Percentiles rank a stretch among this genome's conserved stretches.
Evolutionary conservation across 257 asterid species (phyloP).

Genomic region (Fraxinus pennsylvanica): DNA sequence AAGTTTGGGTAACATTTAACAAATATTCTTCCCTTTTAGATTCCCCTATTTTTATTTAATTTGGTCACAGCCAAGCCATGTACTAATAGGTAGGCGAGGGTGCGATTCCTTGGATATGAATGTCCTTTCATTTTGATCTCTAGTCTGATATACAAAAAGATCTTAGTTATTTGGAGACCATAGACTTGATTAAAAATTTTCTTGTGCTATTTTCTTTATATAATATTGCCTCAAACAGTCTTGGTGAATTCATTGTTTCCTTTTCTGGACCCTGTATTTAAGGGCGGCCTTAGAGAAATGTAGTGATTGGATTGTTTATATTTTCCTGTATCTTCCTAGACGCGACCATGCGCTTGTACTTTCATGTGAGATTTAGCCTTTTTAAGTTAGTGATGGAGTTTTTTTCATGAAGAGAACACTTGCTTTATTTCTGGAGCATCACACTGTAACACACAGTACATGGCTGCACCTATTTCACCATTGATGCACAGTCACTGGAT

Average conservation of each 20-base stretch:
- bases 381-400: slow-evolving; percentile 24
- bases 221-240: neutral
- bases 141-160: neutral
- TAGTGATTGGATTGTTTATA: neutral
- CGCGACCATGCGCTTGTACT: neutral
- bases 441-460: slow-evolving; percentile 9
- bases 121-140: slow-evolving; percentile 11
- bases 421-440: slow-evolving; percentile 23
- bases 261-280: neutral
- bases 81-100: slow-evolving; percentile 20
- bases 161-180: neutral
- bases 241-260: neutral
- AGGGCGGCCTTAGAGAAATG: neutral
- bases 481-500: slow-evolving; percentile 28
- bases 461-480: slow-evolving; percentile 24
- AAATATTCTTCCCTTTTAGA: slow-evolving; percentile 25
- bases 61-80: neutral
- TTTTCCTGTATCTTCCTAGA: slow-evolving; percentile 7
- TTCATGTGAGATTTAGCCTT: neutral
- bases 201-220: slow-evolving; percentile 6
- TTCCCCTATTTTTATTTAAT: slow-evolving; percentile 16
- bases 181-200: neutral
- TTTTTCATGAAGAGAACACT: slow-evolving; percentile 21
- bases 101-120: slow-evolving; percentile 18
- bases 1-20: slow-evolving; percentile 23